phyloP scores from a whole-genome alignment of 139 green algal species.

The Ettlia oleoabundans region DNA sequence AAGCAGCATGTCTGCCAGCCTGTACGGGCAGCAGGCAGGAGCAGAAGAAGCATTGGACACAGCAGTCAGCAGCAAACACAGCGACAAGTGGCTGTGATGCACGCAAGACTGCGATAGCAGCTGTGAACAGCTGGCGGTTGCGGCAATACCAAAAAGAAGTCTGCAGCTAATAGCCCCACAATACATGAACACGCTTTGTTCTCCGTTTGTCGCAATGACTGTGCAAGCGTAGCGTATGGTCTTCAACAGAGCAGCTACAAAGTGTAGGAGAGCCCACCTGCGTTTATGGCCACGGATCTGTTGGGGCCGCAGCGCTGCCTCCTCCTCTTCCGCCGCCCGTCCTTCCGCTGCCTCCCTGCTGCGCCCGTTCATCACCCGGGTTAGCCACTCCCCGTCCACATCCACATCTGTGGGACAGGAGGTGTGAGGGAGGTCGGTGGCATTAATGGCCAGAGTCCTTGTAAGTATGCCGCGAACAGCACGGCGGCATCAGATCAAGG shows the following conservation, averaged over 20 bases:
- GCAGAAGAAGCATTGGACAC: not conserved
- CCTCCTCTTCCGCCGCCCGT: constrained; percentile 24
- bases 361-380: constrained; percentile 6
- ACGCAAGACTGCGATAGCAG: too few relatives aligned
- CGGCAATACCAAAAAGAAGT: too few relatives aligned
- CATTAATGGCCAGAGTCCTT: not conserved
- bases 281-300: constrained; percentile 38
- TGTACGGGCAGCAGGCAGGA: not conserved
- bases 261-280: not conserved
- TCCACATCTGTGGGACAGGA: constrained; percentile 13
- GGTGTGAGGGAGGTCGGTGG: too few relatives aligned
- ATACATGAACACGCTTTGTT: too few relatives aligned
- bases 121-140: too few relatives aligned
- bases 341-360: constrained; percentile 7
- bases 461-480: not conserved
- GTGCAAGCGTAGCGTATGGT: not conserved
- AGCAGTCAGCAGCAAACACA: not conserved
- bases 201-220: too few relatives aligned
- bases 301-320: constrained; percentile 39
- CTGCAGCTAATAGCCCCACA: too few relatives aligned
- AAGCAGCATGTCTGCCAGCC: constrained; percentile 60
- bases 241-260: not conserved
- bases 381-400: constrained; percentile 36
- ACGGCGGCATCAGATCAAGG: too few relatives aligned
- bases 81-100: too few relatives aligned